Evolutionary conservation across 257 asterid species (phyloP).

Genomic region (Solanum pennellii): DNA sequence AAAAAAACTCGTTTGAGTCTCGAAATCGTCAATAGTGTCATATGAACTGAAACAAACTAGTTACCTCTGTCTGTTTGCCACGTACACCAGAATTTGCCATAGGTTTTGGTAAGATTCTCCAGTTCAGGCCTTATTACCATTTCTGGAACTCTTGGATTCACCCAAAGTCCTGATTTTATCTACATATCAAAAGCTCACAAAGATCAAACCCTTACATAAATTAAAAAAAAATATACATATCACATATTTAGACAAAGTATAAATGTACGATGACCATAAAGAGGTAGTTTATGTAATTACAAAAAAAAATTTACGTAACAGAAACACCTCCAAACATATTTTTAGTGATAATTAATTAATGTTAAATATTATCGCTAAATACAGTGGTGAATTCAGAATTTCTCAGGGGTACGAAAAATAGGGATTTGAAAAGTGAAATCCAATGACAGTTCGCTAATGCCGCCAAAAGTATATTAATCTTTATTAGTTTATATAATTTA

Average conservation of each 20-base stretch:
- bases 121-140: conserved; percentile 46
- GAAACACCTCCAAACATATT: no score
- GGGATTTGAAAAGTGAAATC: no score
- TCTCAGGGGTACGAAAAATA: no score
- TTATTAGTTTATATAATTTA: no score
- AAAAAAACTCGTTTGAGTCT: no score
- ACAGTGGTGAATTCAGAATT: fast-evolving
- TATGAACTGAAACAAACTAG: background rate
- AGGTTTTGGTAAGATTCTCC: conserved; percentile 36
- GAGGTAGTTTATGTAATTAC: background rate
- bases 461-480: background rate
- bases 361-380: no score
- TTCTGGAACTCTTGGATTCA: conserved; percentile 66
- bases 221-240: no score
- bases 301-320: background rate
- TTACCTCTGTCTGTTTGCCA: conserved; percentile 67
- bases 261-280: background rate
- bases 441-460: background rate
- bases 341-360: no score
- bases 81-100: conserved; percentile 92
- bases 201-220: background rate
- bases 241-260: no score
- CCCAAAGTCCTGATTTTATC: conserved; percentile 71
- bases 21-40: background rate
- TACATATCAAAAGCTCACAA: background rate